Base-by-base conservation (phyloP, 1,284 basidiomycete genomes). In the Leccinum pachyderme region DNA sequence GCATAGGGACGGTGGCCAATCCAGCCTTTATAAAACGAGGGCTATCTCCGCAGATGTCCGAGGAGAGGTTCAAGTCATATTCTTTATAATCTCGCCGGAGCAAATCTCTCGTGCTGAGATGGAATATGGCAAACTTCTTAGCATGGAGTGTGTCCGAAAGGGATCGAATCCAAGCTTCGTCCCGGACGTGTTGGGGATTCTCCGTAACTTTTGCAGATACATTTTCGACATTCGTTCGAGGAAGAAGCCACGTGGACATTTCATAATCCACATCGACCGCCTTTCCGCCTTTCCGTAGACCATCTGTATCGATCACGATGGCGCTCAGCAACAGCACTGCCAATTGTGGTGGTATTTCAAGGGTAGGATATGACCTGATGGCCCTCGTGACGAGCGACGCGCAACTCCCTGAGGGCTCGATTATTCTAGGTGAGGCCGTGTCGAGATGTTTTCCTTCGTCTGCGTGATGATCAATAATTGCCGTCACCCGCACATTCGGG, bases 11-110 rank as follows among this genome's bases (percentile, higher is more conserved):
- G 2, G 91, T 89, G 3, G 90, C 82, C 12, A 97, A 75, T 1
- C 95, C 94, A 4, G 82, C 77, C 50, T 57, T 71, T 29, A 70
- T 58, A 31, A 51, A 43, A 37, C 43, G 2, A 3, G 71, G 74
- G 51, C 69, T 72, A 47, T 75, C 74, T 13, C 76, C 63, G 27
- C 73, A 72, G 43, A 63, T 67, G 49, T 70, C 68, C 11, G 69
- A 57, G 18, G 70, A 63, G 1, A 81, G 79, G 2, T 72, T 69
- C 62, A 82, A 75, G 3, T 68, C 63, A 68, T 93, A 95, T 64
- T 95, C 86, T 72, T 99, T 98, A 79, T 95, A 99, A 72, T 98
- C 96, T 18, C 96, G 77, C 18, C 89, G 78, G 4, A 98, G 79
- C 28, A 98, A 82, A 63, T 98, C 93, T 48, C 81, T 76, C 0